Conservation (phyloP, 495 filamentous ascomycete species). For the Daldinia childiae region DNA sequence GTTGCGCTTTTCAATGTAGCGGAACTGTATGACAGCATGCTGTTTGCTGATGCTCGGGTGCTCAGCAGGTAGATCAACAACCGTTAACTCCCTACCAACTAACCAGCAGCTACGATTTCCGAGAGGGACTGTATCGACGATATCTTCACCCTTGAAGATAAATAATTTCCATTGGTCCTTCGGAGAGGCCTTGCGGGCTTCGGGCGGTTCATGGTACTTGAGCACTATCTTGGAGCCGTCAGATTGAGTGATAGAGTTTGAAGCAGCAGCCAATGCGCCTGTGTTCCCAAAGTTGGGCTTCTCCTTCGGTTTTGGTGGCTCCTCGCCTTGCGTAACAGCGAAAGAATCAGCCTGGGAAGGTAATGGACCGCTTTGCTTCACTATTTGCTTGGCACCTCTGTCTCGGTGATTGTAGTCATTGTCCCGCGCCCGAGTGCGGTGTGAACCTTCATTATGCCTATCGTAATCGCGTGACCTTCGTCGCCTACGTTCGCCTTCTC, state of each 20-base stretch:
- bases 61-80: conserved; percentile 85
- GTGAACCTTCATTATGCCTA: conserved; percentile 25
- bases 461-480: conserved; percentile 37
- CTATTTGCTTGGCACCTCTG: conserved; percentile 35
- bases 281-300: conserved; percentile 87
- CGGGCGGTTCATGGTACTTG: conserved; percentile 95
- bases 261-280: conserved; percentile 85
- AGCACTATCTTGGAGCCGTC: conserved; percentile 75
- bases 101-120: conserved; percentile 86
- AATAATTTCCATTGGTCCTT: conserved; percentile 88
- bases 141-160: conserved; percentile 85
- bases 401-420: conserved; percentile 33
- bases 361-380: conserved; percentile 64
- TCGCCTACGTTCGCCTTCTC: conserved; percentile 27
- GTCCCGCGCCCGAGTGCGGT: conserved; percentile 33
- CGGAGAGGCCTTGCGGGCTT: conserved; percentile 85
- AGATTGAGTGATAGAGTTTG: conserved; percentile 80
- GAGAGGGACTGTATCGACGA: conserved; percentile 83
- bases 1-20: conserved; percentile 81
- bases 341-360: conserved; percentile 79
- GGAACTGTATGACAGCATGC: conserved; percentile 94
- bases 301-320: conserved; percentile 73
- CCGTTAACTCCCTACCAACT: conserved; percentile 77
- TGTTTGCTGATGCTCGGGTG: conserved; percentile 94
- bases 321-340: conserved; percentile 60